Percentiles rank a stretch among this genome's conserved stretches.
Evolutionary conservation across 441 rosid genomes (phyloP).

Genomic region (Mallotus japonicus): DNA sequence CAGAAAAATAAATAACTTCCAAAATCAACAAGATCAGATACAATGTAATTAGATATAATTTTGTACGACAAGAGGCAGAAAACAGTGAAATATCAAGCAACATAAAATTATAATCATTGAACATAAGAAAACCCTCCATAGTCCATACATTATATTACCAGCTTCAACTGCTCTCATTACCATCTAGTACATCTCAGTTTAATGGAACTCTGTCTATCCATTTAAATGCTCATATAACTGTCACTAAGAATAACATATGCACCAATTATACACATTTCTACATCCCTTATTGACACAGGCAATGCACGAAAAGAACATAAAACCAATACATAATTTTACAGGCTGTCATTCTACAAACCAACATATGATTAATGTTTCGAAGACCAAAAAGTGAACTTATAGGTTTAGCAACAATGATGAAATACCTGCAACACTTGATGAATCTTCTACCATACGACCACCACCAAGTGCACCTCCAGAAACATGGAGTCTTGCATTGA

Average conservation of each 20-base stretch:
- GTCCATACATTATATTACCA: too few relatives aligned
- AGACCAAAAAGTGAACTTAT: constrained; percentile 1
- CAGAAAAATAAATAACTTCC: neutral
- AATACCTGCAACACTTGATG: constrained; percentile 95
- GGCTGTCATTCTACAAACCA: neutral
- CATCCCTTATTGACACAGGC: neutral
- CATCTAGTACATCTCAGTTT: neutral
- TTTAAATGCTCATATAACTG: neutral
- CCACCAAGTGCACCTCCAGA: constrained; percentile 99
- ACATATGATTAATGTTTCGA: neutral
- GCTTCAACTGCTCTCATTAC: neutral
- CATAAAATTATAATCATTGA: neutral
- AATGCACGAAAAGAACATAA: neutral
- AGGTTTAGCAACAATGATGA: constrained; percentile 14
- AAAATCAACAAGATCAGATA: neutral
- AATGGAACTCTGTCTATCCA: neutral
- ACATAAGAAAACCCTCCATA: too few relatives aligned
- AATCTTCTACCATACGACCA: constrained; percentile 99
- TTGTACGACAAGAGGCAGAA: neutral
- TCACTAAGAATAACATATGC: neutral
- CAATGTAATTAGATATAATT: neutral
- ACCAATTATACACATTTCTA: neutral
- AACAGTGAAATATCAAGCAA: neutral
- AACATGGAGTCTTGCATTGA: constrained; percentile 95
- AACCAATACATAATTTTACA: neutral